Conservation (phyloP, 305 asterid genomes). For the Solanum hybrid region DNA sequence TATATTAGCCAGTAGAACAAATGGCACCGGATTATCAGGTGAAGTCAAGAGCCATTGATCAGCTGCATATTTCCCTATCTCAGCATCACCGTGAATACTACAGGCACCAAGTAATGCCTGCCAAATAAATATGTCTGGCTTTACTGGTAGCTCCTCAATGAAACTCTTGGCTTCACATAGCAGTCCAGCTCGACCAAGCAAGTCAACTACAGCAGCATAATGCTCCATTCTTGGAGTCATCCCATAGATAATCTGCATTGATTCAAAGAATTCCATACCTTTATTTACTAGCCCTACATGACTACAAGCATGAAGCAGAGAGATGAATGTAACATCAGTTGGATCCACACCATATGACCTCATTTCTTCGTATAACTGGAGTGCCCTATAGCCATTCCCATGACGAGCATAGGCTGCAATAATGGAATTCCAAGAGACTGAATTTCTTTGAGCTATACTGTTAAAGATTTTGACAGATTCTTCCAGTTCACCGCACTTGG, state of each 20-base stretch:
- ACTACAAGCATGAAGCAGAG: slow-evolving; percentile 82
- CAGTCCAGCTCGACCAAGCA: slow-evolving; percentile 82
- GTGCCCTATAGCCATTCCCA: slow-evolving; percentile 55
- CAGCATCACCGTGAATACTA: slow-evolving; percentile 41
- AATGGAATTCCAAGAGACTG: slow-evolving; percentile 85
- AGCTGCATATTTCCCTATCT: slow-evolving; percentile 65
- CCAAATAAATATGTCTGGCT: slow-evolving; percentile 62
- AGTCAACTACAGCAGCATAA: slow-evolving; percentile 69
- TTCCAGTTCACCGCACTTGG: slow-evolving; percentile 62
- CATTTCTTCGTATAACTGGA: slow-evolving; percentile 55
- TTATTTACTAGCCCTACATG: slow-evolving; percentile 58
- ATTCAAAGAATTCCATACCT: slow-evolving; percentile 62
- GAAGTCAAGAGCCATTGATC: slow-evolving; percentile 36
- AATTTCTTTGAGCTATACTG: slow-evolving; percentile 40
- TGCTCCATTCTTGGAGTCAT: slow-evolving; percentile 77
- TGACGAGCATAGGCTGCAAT: slow-evolving; percentile 94
- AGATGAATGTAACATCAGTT: slow-evolving; percentile 72
- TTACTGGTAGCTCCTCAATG: slow-evolving; percentile 42
- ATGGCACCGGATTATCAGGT: slow-evolving; percentile 52
- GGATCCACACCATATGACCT: slow-evolving; percentile 38
- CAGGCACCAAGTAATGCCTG: slow-evolving; percentile 83
- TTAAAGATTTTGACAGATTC: slow-evolving; percentile 45
- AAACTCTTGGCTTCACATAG: slow-evolving; percentile 57
- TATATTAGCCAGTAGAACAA: slow-evolving; percentile 66
- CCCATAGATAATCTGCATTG: slow-evolving; percentile 43